Conservation (phyloP, 345 rosid species). For the Eucalyptus marginata region DNA sequence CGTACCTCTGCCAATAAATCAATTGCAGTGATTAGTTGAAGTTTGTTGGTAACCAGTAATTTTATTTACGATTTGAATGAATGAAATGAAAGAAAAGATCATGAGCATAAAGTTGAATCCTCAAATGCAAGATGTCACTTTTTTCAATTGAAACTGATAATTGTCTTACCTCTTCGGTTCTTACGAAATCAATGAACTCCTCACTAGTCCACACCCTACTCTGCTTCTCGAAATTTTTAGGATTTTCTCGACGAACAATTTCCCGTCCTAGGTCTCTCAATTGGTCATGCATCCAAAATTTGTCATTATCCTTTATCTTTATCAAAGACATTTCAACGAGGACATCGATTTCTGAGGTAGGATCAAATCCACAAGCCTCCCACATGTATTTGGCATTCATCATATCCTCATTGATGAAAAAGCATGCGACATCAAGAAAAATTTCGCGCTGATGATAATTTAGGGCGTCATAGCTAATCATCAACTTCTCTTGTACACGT, state of each 20-base stretch:
- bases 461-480: neutral
- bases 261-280: no score
- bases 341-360: fast-evolving
- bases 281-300: no score
- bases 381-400: neutral
- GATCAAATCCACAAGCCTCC: neutral
- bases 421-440: neutral
- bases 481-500: neutral
- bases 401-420: neutral
- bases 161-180: neutral
- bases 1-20: neutral
- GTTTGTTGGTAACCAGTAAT: neutral
- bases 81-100: no score
- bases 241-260: fast-evolving
- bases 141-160: no score
- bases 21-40: neutral
- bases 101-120: neutral
- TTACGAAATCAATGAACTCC: neutral
- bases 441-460: fast-evolving
- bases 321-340: fast-evolving
- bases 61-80: no score
- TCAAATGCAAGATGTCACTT: no score
- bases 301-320: fast-evolving
- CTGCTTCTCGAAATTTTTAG: neutral
- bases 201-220: neutral